Conservation (phyloP, 2,329 filamentous ascomycete genomes). For the Aspergillus sp. region DNA sequence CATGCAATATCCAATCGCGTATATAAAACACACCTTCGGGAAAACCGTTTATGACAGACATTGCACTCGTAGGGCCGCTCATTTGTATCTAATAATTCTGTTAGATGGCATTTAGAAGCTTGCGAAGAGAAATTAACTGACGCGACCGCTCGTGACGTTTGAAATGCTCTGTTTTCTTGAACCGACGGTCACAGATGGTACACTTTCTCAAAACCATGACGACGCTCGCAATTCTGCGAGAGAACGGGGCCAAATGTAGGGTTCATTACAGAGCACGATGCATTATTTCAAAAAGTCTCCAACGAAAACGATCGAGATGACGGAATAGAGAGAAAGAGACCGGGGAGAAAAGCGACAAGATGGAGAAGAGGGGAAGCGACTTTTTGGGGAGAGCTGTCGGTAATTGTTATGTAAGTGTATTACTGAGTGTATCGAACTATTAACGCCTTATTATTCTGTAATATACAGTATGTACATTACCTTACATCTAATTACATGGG, state of each 20-base stretch:
- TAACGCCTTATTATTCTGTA: no score
- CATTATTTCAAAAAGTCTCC: neutral
- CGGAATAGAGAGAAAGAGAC: neutral
- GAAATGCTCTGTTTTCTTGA: constrained; percentile 53
- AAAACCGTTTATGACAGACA: constrained; percentile 52
- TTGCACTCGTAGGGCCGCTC: constrained; percentile 52
- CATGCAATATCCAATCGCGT: neutral
- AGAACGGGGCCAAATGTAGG: neutral
- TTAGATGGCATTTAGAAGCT: neutral
- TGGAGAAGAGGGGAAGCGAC: no score
- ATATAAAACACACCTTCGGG: constrained; percentile 42
- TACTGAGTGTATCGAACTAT: no score
- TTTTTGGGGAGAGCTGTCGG: no score
- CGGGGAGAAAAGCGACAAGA: neutral
- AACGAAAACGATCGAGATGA: neutral
- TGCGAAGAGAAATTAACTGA: constrained; percentile 27
- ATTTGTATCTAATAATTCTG: constrained; percentile 43
- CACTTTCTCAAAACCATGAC: constrained; percentile 42
- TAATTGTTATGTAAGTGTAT: no score
- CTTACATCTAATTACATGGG: no score
- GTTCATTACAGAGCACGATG: constrained; percentile 3
- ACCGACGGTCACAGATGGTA: constrained; percentile 48
- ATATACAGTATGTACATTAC: no score
- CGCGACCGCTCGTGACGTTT: constrained; percentile 53
- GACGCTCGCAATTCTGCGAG: constrained; percentile 8